Evolutionary conservation across 257 asterid species (phyloP), one percentile per base, ranked within the genome.

Genomic region (Solanum neorickii): DNA sequence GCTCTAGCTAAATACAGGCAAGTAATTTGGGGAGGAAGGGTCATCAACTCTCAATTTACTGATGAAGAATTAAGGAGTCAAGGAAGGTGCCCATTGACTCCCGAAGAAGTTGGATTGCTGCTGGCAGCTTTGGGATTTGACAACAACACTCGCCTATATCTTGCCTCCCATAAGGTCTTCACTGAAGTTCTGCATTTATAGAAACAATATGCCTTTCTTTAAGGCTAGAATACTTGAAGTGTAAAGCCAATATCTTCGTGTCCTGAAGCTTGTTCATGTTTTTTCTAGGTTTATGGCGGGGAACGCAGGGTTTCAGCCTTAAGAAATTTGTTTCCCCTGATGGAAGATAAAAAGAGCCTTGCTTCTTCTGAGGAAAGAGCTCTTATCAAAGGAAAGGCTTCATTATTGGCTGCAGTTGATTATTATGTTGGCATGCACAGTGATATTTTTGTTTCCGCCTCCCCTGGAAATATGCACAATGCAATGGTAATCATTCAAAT

Each of bases 381-480:
- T 78, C 90, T 52, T 44, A 95, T 95, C 23, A 94, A 97, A 88
- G 98, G 98, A 69, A 97, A 94, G 89, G 98, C 99, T 88, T 97
- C 99, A 78, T 90, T 97, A 60, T 91, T 97, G 86, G 99, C 99
- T 6, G 98, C 99, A 21, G 94, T 97, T 29, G 99, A 97, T 92
- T 97, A 97, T 90, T 94, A 97, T 78, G 98, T 97, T 83, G 93
- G 98, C 89, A 94, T 97, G 98, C 96, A 97, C 60, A 95, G 98
- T 44, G 99, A 97, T 89, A 93, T 97, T 87, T 97, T 97, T 90
- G 91, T 97, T 59, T 97, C 99, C 12, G 99, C 99, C 78, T 97
- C 99, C 11, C 99, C 98, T 0, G 99, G 99, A 90, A 97, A 97
- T 88, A 97, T 97, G 99, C 99, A 97, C 90, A 97, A 97, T 73